Conservation (phyloP, 2,329 filamentous ascomycete genomes). For the Claviceps arundinis region DNA sequence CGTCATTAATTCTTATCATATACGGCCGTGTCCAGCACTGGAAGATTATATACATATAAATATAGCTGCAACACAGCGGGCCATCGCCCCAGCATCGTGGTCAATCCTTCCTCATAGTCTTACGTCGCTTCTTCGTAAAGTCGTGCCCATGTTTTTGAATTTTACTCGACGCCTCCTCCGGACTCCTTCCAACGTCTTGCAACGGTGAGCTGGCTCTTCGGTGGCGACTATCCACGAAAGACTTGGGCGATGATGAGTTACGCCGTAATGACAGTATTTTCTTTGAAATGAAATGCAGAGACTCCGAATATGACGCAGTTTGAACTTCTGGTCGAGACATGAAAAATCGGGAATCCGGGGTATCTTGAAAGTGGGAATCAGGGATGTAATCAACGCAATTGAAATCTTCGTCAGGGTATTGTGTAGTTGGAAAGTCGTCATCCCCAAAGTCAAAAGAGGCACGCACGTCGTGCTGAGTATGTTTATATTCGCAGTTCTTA, state of each 20-base stretch:
- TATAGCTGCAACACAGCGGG: conserved; percentile 22
- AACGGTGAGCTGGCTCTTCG: conserved; percentile 11
- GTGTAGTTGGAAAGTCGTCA: conserved; percentile 20
- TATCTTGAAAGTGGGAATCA: conserved; percentile 16
- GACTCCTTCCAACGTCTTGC: conserved; percentile 28
- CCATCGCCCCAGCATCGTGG: conserved; percentile 20
- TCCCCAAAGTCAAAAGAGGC: conserved; percentile 19
- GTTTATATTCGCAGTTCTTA: conserved; percentile 16
- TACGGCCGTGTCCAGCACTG: conserved; percentile 24
- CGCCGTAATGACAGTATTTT: conserved; percentile 20
- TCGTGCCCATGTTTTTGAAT: conserved; percentile 35
- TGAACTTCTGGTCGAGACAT: conserved; percentile 27
- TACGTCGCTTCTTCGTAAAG: conserved; percentile 25
- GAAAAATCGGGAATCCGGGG: conserved; percentile 29
- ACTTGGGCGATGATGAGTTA: conserved; percentile 23
- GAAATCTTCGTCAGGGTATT: conserved; percentile 26
- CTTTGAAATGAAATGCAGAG: conserved; percentile 17
- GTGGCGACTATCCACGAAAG: conserved; percentile 15
- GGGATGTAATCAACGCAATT: conserved; percentile 14
- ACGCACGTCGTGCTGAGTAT: conserved; percentile 17
- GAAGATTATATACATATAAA: conserved; percentile 22
- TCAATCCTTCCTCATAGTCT: conserved; percentile 25
- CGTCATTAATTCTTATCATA: conserved; percentile 3
- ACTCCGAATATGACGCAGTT: conserved; percentile 24
- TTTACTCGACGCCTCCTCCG: conserved; percentile 31